Percentiles rank a stretch among this genome's conserved stretches.
Conservation (phyloP, 78 protist genomes). For the Dictyostelium citrinum region DNA sequence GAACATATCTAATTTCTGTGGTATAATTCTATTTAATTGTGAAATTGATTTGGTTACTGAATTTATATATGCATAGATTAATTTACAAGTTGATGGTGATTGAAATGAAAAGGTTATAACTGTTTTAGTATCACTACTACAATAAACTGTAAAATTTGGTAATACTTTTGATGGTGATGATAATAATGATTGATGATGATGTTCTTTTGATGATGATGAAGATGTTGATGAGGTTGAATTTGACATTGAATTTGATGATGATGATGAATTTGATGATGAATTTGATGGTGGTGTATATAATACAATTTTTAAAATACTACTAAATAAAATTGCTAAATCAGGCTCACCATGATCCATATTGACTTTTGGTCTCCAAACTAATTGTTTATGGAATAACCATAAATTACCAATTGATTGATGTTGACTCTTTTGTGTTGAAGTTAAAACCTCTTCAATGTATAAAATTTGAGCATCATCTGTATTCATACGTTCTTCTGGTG, state of each 20-base stretch:
- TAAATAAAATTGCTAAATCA: constrained; percentile 21
- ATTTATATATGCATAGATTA: constrained; percentile 18
- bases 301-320: constrained; percentile 35
- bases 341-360: constrained; percentile 39
- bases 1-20: constrained; percentile 39
- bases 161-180: neutral
- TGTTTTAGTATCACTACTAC: constrained; percentile 54
- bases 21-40: neutral
- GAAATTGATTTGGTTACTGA: constrained; percentile 23
- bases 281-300: neutral
- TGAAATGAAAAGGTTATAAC: constrained; percentile 59
- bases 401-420: constrained; percentile 3
- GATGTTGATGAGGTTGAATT: neutral
- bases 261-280: neutral
- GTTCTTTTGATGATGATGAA: neutral
- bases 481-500: constrained; percentile 32
- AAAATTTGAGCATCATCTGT: constrained; percentile 33
- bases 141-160: constrained; percentile 54
- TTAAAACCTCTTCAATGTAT: constrained; percentile 32
- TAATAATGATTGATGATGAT: neutral
- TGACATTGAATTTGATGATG: neutral
- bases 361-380: constrained; percentile 64
- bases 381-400: constrained; percentile 58
- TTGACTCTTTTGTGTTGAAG: neutral
- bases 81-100: constrained; percentile 49